Percentiles rank a stretch among this genome's conserved stretches.
These are phyloP conservation scores for Dichotomocladium elegans DNA, from an alignment of 371 early-diverging fungal species.

Conservation along the genomic window DNA sequence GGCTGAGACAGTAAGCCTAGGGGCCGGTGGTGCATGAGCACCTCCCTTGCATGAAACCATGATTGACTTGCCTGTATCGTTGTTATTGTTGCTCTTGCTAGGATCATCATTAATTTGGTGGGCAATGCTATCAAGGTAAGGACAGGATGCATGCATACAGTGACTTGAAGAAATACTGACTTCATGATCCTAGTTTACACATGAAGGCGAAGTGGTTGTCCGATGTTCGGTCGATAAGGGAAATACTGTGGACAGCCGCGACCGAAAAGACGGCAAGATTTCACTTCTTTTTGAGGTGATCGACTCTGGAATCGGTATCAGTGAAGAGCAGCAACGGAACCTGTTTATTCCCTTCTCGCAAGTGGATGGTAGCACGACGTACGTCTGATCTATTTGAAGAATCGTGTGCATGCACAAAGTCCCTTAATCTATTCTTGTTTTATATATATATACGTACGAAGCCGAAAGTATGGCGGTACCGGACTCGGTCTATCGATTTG, in stretches of 20 bases:
- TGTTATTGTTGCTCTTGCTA: not conserved
- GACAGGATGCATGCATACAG: not conserved
- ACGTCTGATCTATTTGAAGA: slow-evolving; percentile 1
- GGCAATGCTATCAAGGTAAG: slow-evolving; percentile 37
- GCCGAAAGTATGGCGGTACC: slow-evolving; percentile 60
- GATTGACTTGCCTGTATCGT: slow-evolving; percentile 3
- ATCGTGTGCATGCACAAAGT: not conserved
- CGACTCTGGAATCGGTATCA: slow-evolving; percentile 56
- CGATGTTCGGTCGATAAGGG: slow-evolving; percentile 29
- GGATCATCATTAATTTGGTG: slow-evolving; percentile 34
- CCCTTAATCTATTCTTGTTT: not conserved
- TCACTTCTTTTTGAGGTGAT: slow-evolving; percentile 35
- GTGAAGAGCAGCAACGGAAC: slow-evolving; percentile 49
- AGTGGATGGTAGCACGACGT: slow-evolving; percentile 56
- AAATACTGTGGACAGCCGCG: slow-evolving; percentile 1
- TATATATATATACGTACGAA: no score
- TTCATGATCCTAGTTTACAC: slow-evolving; percentile 39
- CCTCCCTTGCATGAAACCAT: not conserved
- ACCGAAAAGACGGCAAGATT: slow-evolving; percentile 5
- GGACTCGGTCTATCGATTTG: slow-evolving; percentile 61
- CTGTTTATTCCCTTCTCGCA: slow-evolving; percentile 59
- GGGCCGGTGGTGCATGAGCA: not conserved
- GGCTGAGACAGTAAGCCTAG: slow-evolving; percentile 32
- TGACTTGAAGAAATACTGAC: not conserved
- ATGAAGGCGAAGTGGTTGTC: slow-evolving; percentile 51